These are phyloP conservation scores for Moesziomyces aphidis DNA, from an alignment of 1,284 basidiomycete species.

Conservation along the genomic window DNA sequence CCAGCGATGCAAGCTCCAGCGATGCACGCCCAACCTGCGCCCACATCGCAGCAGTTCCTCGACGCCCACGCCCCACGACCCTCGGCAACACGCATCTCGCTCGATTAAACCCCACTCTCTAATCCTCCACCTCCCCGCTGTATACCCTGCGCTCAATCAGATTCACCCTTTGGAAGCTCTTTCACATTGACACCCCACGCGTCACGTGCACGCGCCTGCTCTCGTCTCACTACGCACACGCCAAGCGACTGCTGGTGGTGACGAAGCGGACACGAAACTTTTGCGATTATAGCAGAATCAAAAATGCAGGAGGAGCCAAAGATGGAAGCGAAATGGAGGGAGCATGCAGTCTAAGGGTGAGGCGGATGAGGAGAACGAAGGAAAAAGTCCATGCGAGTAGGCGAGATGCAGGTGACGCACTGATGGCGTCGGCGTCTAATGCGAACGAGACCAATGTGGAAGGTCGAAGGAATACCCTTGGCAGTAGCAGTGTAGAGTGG, in stretches of 20 bases:
- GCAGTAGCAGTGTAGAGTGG: too few relatives aligned
- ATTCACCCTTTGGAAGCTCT: background rate
- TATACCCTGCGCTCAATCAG: background rate
- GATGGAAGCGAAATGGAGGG: conserved; percentile 1
- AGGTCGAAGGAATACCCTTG: background rate
- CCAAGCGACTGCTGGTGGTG: too few relatives aligned
- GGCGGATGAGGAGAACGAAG: background rate
- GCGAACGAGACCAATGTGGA: background rate
- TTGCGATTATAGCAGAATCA: background rate
- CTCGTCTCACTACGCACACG: too few relatives aligned
- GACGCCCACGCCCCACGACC: conserved; percentile 16
- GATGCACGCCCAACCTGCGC: background rate
- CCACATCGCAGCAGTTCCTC: conserved; percentile 1
- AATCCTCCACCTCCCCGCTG: background rate
- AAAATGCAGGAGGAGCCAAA: conserved; percentile 5
- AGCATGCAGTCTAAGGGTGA: background rate
- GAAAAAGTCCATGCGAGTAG: conserved; percentile 12
- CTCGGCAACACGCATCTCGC: conserved; percentile 23
- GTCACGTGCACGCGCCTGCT: background rate
- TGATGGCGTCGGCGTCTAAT: background rate
- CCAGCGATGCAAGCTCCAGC: conserved; percentile 1
- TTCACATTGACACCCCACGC: background rate
- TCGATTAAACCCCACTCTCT: conserved; percentile 9
- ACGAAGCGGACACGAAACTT: background rate
- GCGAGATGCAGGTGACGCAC: background rate